phyloP scores from a whole-genome alignment of 2,329 filamentous ascomycete genomes.

The Colletotrichum eleusines region DNA sequence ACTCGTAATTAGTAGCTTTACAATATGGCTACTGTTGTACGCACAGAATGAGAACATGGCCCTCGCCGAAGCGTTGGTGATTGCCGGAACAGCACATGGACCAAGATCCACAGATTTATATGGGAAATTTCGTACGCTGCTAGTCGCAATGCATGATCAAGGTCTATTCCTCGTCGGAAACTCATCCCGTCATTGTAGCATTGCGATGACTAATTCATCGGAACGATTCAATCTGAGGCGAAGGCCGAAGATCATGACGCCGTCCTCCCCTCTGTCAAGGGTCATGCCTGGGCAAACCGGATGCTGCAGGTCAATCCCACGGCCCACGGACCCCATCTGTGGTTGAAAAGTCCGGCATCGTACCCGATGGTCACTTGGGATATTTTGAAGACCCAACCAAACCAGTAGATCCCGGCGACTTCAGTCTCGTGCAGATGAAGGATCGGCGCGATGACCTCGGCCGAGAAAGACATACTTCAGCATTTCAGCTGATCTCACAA shows the following conservation, averaged over 20 bases:
- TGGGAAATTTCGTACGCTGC: no score
- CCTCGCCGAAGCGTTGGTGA: background rate
- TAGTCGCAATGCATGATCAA: background rate
- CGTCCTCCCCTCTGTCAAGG: background rate
- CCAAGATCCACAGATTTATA: background rate
- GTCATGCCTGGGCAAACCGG: background rate
- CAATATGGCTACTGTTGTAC: background rate
- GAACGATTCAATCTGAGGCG: background rate
- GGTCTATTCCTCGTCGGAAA: background rate
- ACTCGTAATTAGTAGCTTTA: no score
- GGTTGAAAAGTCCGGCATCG: background rate
- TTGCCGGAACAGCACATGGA: background rate
- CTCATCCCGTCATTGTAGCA: no score
- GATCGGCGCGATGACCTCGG: background rate
- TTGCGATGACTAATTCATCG: background rate
- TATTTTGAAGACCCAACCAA: background rate
- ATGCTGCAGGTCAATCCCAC: background rate
- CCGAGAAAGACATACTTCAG: background rate
- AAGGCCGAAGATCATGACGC: constrained; percentile 10
- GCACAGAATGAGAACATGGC: background rate
- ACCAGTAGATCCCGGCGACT: background rate
- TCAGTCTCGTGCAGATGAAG: background rate
- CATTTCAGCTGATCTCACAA: background rate
- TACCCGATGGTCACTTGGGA: background rate
- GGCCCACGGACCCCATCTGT: background rate